These are phyloP conservation scores for Taphrina deformans DNA, from an alignment of 1,139 yeast genomes.

Conservation along the genomic window DNA sequence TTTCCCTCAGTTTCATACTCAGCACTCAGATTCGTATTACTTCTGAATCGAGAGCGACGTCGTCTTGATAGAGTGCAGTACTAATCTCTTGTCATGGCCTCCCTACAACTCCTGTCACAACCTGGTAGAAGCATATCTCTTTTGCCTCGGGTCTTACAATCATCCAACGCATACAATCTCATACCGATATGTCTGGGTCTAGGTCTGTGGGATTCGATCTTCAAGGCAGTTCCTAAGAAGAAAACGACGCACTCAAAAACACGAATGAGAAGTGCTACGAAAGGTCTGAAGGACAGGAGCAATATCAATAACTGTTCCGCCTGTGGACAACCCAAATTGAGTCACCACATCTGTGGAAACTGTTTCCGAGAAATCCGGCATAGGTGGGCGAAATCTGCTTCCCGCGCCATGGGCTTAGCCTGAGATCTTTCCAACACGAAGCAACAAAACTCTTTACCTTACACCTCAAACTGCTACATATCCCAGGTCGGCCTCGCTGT, in stretches of 20 bases:
- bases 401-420: conserved; percentile 22
- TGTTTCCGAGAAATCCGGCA: conserved; percentile 34
- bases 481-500: too few relatives aligned
- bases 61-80: too few relatives aligned
- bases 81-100: neutral
- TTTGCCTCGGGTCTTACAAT: neutral
- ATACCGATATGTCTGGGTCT: neutral
- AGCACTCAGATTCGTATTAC: too few relatives aligned
- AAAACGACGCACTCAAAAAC: conserved; percentile 37
- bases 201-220: conserved; percentile 24
- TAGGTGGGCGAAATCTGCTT: conserved; percentile 42
- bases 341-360: conserved; percentile 33
- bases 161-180: neutral
- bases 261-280: conserved; percentile 36
- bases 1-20: neutral
- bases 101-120: neutral
- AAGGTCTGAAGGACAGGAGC: conserved; percentile 32
- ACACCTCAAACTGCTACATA: too few relatives aligned
- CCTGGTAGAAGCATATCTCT: neutral
- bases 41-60: too few relatives aligned
- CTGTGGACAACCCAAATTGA: conserved; percentile 35
- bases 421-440: neutral
- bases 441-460: neutral
- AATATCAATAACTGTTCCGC: conserved; percentile 34
- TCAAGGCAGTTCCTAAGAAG: conserved; percentile 37